Evolutionary conservation across 2,329 filamentous ascomycete genomes (phyloP).

Genomic region (Alternaria triticimaculans): DNA sequence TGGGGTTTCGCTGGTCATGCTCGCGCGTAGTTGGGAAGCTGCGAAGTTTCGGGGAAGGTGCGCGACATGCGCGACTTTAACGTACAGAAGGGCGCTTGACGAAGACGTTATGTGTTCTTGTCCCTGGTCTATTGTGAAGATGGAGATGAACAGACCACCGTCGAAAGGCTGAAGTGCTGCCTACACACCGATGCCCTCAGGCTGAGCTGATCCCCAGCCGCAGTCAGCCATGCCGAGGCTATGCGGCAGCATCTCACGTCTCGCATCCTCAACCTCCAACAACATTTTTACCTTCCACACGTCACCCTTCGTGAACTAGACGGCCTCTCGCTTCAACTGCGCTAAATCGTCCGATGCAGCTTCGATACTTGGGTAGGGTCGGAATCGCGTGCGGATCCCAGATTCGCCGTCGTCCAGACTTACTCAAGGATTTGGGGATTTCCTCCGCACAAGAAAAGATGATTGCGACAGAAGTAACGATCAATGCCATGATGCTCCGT

Average conservation of each 20-base stretch:
- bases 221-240: neutral
- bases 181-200: neutral
- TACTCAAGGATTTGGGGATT: neutral
- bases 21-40: neutral
- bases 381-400: neutral
- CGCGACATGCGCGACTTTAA: neutral
- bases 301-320: neutral
- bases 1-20: neutral
- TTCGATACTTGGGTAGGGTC: neutral
- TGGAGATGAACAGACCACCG: neutral
- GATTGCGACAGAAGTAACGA: neutral
- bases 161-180: neutral
- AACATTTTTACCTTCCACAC: neutral
- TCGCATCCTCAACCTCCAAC: neutral
- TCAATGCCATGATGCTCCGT: neutral
- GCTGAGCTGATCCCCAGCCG: neutral
- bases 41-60: neutral
- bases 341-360: neutral
- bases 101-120: neutral
- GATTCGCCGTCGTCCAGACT: neutral
- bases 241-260: neutral
- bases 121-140: neutral
- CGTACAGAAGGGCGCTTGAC: neutral
- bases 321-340: neutral
- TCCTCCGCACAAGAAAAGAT: neutral